Conservation (phyloP, 2,329 filamentous ascomycete species). For the Phialophora tarda region DNA sequence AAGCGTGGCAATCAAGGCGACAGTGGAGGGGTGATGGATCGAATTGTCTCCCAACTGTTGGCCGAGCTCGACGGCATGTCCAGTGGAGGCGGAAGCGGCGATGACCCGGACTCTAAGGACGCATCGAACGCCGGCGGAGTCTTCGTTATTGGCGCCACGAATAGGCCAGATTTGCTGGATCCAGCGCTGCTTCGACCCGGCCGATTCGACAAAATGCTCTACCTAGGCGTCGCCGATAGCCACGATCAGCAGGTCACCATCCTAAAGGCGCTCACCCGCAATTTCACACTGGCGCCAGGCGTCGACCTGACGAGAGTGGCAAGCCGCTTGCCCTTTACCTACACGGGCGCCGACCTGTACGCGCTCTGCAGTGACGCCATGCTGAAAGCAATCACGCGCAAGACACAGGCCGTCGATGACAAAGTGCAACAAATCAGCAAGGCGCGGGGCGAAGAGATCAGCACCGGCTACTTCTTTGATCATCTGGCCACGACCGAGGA, state of each 20-base stretch:
- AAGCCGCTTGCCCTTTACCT: constrained; percentile 84
- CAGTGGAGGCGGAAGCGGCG: constrained; percentile 52
- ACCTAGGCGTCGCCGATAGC: constrained; percentile 92
- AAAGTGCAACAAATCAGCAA: constrained; percentile 71
- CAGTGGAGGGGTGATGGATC: constrained; percentile 96
- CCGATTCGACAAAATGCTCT: constrained; percentile 97
- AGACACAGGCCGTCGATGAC: constrained; percentile 79
- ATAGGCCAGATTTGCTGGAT: constrained; percentile 90
- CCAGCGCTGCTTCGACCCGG: constrained; percentile 87
- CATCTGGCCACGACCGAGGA: constrained; percentile 84
- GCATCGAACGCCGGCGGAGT: constrained; percentile 69
- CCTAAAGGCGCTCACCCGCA: constrained; percentile 89
- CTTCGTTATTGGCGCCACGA: constrained; percentile 96
- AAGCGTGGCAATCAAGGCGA: constrained; percentile 97
- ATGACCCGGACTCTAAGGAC: constrained; percentile 64
- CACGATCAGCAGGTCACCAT: constrained; percentile 96
- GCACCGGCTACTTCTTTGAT: constrained; percentile 94
- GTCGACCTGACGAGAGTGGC: constrained; percentile 78
- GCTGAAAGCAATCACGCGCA: constrained; percentile 96
- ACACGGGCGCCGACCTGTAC: constrained; percentile 97
- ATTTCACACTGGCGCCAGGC: constrained; percentile 83
- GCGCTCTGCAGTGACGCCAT: constrained; percentile 97
- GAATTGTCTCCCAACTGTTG: constrained; percentile 91
- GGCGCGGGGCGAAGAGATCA: constrained; percentile 60
- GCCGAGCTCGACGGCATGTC: constrained; percentile 98